Percentiles rank a stretch among this genome's conserved stretches.
Evolutionary conservation across 345 rosid genomes (phyloP).

Genomic region (Eucalyptus albens): DNA sequence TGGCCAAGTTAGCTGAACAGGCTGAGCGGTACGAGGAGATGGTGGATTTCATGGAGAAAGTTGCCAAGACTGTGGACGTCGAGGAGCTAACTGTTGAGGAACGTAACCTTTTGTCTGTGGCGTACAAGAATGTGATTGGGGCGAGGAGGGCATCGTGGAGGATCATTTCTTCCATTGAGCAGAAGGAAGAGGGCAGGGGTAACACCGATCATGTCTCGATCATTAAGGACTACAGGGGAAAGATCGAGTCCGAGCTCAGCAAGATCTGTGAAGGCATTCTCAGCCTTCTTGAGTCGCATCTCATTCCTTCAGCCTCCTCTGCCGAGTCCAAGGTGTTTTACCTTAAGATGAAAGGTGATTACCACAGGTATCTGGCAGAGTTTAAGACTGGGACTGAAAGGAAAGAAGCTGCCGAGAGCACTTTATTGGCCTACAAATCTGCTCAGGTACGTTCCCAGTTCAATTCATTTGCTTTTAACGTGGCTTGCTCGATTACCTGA

Average conservation of each 20-base stretch:
- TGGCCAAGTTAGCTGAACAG: constrained; percentile 97
- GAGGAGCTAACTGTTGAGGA: constrained; percentile 96
- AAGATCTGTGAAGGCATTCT: constrained; percentile 88
- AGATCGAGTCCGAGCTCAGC: constrained; percentile 83
- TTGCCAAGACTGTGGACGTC: constrained; percentile 64
- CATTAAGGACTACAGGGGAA: constrained; percentile 81
- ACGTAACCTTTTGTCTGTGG: constrained; percentile 91
- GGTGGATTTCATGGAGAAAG: constrained; percentile 98
- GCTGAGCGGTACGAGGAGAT: constrained; percentile 97
- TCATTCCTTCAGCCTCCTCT: constrained; percentile 68
- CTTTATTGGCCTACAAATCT: constrained; percentile 87
- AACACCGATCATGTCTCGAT: constrained; percentile 67
- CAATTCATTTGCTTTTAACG: background rate
- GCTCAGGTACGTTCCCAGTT: constrained; percentile 52
- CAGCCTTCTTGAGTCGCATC: constrained; percentile 80
- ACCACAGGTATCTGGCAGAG: constrained; percentile 90
- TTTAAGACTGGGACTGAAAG: constrained; percentile 90
- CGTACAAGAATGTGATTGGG: constrained; percentile 98
- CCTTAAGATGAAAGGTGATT: constrained; percentile 98
- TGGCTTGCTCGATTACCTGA: background rate
- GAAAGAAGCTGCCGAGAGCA: constrained; percentile 98
- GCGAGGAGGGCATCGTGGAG: constrained; percentile 99
- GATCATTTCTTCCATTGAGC: constrained; percentile 97
- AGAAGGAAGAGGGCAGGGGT: constrained; percentile 94
- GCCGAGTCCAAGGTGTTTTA: constrained; percentile 96